Conservation (phyloP, 148 eudicot species). For the Rhododendron henanense region DNA sequence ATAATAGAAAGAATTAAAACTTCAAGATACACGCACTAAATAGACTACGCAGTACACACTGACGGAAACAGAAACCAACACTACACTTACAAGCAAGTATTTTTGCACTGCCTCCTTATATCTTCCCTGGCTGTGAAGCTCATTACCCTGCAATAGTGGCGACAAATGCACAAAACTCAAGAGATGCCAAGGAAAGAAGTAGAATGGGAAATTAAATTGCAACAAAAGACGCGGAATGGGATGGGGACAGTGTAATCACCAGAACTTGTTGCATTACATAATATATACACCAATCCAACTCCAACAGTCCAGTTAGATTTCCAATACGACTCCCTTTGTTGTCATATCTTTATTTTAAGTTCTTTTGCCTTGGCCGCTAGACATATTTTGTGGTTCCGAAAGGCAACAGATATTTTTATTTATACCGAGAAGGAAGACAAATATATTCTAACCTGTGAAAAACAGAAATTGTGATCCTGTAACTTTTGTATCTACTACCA, state of each 20-base stretch:
- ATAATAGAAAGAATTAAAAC: neutral
- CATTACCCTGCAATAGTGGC: slow-evolving; percentile 63
- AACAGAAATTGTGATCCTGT: neutral
- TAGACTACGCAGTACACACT: neutral
- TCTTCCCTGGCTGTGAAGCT: slow-evolving; percentile 77
- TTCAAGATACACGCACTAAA: neutral
- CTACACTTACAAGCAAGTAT: slow-evolving; percentile 70
- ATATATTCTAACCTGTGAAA: neutral
- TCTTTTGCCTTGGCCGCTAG: neutral
- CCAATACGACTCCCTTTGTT: neutral
- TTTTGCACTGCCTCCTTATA: slow-evolving; percentile 71
- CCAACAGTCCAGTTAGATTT: neutral
- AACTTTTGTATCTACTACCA: neutral
- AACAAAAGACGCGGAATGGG: neutral
- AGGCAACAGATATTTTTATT: neutral
- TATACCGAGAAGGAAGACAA: neutral
- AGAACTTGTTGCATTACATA: neutral
- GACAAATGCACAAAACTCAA: slow-evolving; percentile 14
- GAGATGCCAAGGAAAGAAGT: neutral
- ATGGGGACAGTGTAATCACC: neutral
- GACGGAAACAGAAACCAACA: slow-evolving; percentile 6
- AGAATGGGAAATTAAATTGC: no score
- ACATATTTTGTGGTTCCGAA: neutral
- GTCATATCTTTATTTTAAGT: neutral
- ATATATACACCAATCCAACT: neutral